phyloP scores from a whole-genome alignment of 2,329 filamentous ascomycete genomes.

The Neofusicoccum sp. region DNA sequence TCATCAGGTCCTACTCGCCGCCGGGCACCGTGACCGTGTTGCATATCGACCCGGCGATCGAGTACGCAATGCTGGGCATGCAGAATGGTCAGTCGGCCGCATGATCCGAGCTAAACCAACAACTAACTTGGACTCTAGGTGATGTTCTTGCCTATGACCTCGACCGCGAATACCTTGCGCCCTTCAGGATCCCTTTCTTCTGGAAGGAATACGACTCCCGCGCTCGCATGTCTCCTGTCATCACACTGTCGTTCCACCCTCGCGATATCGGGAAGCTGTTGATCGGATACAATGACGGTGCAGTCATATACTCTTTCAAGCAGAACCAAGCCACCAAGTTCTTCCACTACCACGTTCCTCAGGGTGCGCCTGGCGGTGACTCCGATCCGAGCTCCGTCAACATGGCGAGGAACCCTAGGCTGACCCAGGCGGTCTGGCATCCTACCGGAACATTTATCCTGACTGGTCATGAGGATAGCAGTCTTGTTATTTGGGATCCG shows the following conservation, averaged over 20 bases:
- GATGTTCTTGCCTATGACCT: constrained; percentile 92
- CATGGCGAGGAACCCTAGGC: constrained; percentile 64
- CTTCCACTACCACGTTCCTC: constrained; percentile 78
- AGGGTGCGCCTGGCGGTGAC: constrained; percentile 77
- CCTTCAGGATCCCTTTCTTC: constrained; percentile 81
- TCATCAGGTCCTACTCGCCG: constrained; percentile 68
- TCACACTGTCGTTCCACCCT: constrained; percentile 82
- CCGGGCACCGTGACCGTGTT: constrained; percentile 73
- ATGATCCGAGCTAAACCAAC: neutral
- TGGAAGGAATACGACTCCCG: constrained; percentile 74
- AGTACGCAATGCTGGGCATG: constrained; percentile 86
- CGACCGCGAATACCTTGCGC: constrained; percentile 72
- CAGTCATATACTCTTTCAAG: constrained; percentile 92
- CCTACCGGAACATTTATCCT: constrained; percentile 87
- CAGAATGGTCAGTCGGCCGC: constrained; percentile 56
- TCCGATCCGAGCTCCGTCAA: constrained; percentile 62
- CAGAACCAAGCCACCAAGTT: constrained; percentile 75
- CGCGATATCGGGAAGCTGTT: constrained; percentile 88
- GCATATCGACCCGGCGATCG: constrained; percentile 82
- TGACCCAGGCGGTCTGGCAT: constrained; percentile 89
- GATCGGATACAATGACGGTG: constrained; percentile 86
- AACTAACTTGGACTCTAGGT: constrained; percentile 42
- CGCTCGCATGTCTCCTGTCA: constrained; percentile 62
- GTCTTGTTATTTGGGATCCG: constrained; percentile 89
- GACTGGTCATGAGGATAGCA: constrained; percentile 86